A percentile compares a stretch with the other conserved stretches of the same genome.
phyloP scores from a whole-genome alignment of 495 filamentous ascomycete genomes.

The Terfezia claveryi region DNA sequence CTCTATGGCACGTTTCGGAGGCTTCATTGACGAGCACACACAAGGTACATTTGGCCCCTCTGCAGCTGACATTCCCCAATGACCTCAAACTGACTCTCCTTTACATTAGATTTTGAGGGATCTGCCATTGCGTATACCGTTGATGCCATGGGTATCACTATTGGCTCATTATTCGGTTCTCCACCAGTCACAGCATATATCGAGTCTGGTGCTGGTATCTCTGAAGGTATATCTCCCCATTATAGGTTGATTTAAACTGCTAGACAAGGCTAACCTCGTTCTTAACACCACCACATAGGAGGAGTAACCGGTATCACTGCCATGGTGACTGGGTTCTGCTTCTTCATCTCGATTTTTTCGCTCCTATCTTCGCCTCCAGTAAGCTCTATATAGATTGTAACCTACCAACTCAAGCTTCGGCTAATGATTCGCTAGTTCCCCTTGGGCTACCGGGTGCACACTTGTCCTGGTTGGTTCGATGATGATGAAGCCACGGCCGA shows the following conservation, averaged over 20 bases:
- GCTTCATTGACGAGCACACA: conserved; percentile 36
- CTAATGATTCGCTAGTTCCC: conserved; percentile 26
- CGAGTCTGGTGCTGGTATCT: conserved; percentile 65
- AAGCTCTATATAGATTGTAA: no score
- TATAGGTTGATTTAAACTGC: background rate
- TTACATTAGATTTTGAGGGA: conserved; percentile 46
- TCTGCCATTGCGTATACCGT: conserved; percentile 57
- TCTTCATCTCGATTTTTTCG: conserved; percentile 71
- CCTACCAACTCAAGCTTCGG: no score
- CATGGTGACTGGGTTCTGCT: conserved; percentile 51
- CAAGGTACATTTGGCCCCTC: conserved; percentile 5
- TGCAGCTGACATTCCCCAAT: background rate
- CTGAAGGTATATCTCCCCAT: conserved; percentile 32
- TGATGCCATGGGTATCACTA: conserved; percentile 54
- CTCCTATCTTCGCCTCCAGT: conserved; percentile 59
- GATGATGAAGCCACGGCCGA: conserved; percentile 53
- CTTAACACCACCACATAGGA: background rate
- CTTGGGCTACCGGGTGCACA: conserved; percentile 67
- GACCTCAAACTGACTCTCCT: background rate
- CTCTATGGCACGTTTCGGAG: conserved; percentile 60
- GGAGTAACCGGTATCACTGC: conserved; percentile 64
- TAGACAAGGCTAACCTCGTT: background rate
- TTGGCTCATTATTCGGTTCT: conserved; percentile 50
- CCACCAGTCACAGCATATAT: conserved; percentile 66
- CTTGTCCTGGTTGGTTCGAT: conserved; percentile 60